These are phyloP conservation scores for Termitomyces bulborhizus DNA, from an alignment of 768 basidiomycete species.

Conservation along the genomic window DNA sequence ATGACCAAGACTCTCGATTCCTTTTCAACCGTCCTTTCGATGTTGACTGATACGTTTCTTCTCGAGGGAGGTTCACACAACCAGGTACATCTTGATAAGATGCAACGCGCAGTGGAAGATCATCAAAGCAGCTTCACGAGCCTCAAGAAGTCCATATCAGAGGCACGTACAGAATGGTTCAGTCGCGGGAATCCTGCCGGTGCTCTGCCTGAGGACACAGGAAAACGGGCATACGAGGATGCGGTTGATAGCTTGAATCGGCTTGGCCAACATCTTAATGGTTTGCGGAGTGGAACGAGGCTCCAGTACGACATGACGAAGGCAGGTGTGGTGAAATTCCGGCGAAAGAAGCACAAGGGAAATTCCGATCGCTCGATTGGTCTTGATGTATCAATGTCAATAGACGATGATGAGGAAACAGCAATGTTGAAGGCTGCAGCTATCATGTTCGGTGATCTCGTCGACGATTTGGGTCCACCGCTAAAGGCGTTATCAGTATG, in stretches of 20 bases:
- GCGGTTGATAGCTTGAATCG: conserved; percentile 83
- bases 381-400: conserved; percentile 6
- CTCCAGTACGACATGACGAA: conserved; percentile 79
- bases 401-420: conserved; percentile 26
- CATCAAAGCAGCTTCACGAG: conserved; percentile 89
- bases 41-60: conserved; percentile 82
- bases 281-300: conserved; percentile 76
- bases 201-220: conserved; percentile 22
- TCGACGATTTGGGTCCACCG: conserved; percentile 77
- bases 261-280: conserved; percentile 91
- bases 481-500: conserved; percentile 68
- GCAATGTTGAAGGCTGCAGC: conserved; percentile 58
- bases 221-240: conserved; percentile 69
- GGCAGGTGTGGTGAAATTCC: conserved; percentile 33
- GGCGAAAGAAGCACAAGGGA: conserved; percentile 15
- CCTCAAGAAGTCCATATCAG: conserved; percentile 78
- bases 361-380: conserved; percentile 8
- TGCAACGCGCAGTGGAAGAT: conserved; percentile 74
- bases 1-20: conserved; percentile 85
- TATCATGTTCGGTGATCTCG: conserved; percentile 69
- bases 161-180: conserved; percentile 85
- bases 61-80: conserved; percentile 59
- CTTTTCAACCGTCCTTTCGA: conserved; percentile 77
- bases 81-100: conserved; percentile 49
- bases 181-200: conserved; percentile 23